Base-by-base conservation (phyloP, 352 stramenopile genomes). In the Phytophthora kernoviae region DNA sequence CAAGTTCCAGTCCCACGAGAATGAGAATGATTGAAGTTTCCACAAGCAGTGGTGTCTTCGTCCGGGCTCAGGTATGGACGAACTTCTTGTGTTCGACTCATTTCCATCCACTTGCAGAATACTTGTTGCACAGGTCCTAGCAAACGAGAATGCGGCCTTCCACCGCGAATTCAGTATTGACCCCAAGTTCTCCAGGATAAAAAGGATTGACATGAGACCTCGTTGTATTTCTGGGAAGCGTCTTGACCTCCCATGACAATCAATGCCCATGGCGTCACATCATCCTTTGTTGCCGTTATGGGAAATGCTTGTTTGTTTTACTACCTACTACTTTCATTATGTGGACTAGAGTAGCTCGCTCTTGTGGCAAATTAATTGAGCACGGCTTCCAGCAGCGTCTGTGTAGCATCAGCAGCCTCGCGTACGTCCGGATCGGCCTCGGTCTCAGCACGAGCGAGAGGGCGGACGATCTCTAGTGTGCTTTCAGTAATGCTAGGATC, bases 391-490 rank as follows among this genome's bases (percentile, higher is more conserved):
- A 93, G 58, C 33, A 75, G 52, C 63, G 56, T 43, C 26, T 87
- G 74, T 21, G 82, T 91, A n/a, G 71, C 53, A 30, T 79, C 60
- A 6, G 85, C 85, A 24, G 76, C 81, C 68, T 94, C 85, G 27
- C 85, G 83, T 24, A 94, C 85, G 45, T 94, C 85, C 15, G 77
- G 66, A 37, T 94, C 85, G 8, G 65, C 26, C 61, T 94, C 85
- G n/a, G 60, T 87, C 54, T 91, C 81, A 4, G 68, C 64, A 5
- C 56, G 56, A n/a, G 70, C 71, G 34, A 93, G 57, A 62, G 84
- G 70, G 64, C 78, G 81, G 41, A 94, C 83, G 57, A 90, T 87
- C 62, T 91, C 82, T 74, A 94, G 71, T 62, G 77, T 79, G 61
- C 61, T 89, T 65, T 88, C 68, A 12, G 79, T 91, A 48, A 70